Evolutionary conservation across 192 early-diverging fungal species (phyloP).

Genomic region (Paraglomus brasilianum): DNA sequence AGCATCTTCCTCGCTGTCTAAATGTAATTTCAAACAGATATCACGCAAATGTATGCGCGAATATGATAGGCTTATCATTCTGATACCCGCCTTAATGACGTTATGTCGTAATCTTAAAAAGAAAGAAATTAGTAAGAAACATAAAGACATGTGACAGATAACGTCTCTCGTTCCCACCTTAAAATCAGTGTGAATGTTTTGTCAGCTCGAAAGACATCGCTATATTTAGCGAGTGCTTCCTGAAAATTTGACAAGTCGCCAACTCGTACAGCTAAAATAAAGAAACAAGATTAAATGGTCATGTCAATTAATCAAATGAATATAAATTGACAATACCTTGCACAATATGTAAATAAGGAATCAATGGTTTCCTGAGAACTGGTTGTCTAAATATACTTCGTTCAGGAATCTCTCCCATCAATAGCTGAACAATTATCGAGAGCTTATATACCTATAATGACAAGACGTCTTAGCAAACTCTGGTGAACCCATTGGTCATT

Average conservation of each 20-base stretch:
- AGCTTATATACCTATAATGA: slow-evolving; percentile 79
- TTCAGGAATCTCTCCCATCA: slow-evolving; percentile 99
- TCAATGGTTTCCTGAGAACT: slow-evolving; percentile 76
- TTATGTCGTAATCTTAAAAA: slow-evolving; percentile 91
- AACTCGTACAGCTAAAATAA: slow-evolving; percentile 76
- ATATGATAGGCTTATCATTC: slow-evolving; percentile 95
- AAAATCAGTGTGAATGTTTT: slow-evolving; percentile 89
- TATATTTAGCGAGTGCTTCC: slow-evolving; percentile 74
- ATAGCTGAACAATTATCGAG: slow-evolving; percentile 92
- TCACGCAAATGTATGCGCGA: slow-evolving; percentile 95
- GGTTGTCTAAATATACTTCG: slow-evolving; percentile 89
- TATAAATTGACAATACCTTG: slow-evolving; percentile 55
- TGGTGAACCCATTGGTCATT: background rate
- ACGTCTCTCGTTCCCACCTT: background rate
- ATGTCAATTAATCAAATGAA: background rate
- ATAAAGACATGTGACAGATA: no score
- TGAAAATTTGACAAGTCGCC: slow-evolving; percentile 96
- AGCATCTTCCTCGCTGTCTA: slow-evolving; percentile 98
- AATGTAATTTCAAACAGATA: slow-evolving; percentile 93
- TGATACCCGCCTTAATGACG: slow-evolving; percentile 98
- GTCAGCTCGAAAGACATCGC: slow-evolving; percentile 78
- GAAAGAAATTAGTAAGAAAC: background rate
- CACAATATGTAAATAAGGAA: slow-evolving; percentile 93
- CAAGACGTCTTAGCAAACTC: slow-evolving; percentile 23
- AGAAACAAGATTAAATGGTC: slow-evolving; percentile 1